A percentile compares a stretch with the other conserved stretches of the same genome.
phyloP scores from a whole-genome alignment of 129 eudicot genomes.

The Chrysanthemum lavandulifolium region DNA sequence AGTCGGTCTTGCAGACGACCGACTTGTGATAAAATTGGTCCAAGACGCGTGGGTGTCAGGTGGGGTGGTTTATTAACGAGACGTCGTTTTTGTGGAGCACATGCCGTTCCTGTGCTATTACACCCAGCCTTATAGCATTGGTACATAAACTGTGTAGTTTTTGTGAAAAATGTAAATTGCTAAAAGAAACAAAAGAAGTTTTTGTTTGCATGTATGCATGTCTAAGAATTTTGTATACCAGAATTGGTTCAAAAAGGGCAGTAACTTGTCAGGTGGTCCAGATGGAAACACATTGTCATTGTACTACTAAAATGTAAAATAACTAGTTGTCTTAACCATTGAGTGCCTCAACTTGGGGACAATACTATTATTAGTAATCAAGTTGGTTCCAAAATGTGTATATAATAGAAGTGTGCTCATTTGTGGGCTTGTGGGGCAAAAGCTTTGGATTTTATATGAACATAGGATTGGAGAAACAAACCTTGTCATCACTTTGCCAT shows the following conservation, averaged over 20 bases:
- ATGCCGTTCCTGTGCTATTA: no score
- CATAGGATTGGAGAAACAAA: neutral
- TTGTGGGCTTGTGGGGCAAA: conserved; percentile 7
- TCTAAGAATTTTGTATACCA: conserved; percentile 14
- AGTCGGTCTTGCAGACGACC: no score
- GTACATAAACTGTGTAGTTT: no score
- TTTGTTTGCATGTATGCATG: neutral
- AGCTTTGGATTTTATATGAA: conserved; percentile 13
- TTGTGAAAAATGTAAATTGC: neutral
- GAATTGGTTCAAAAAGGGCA: neutral
- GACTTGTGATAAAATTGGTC: no score
- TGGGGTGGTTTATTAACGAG: no score
- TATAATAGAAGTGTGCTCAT: neutral
- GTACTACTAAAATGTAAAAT: conserved; percentile 4
- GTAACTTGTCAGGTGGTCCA: conserved; percentile 12
- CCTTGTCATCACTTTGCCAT: conserved; percentile 15
- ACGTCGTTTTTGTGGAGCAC: no score
- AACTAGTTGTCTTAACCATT: neutral
- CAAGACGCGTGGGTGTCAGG: no score
- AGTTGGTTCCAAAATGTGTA: conserved; percentile 8
- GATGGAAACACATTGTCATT: neutral
- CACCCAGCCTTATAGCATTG: no score
- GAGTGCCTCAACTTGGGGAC: no score
- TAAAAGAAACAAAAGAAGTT: conserved; percentile 1
- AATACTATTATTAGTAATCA: neutral